Evolutionary conservation across 1,284 basidiomycete genomes (phyloP).

Genomic region (Trichosporon sp.): DNA sequence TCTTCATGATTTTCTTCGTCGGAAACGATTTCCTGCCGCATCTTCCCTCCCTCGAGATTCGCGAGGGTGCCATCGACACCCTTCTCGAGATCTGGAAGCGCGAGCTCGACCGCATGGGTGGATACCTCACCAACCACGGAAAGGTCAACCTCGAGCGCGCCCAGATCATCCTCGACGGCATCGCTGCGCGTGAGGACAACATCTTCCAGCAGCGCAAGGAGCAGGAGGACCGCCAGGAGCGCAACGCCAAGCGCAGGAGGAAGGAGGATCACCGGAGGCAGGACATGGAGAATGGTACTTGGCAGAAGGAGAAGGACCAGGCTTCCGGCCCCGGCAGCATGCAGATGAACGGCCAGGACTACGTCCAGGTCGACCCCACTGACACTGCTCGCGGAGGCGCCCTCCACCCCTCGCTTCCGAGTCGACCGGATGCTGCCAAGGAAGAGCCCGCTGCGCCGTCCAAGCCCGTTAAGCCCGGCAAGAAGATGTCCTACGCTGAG

Average conservation of each 20-base stretch:
- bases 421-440: conserved; percentile 68
- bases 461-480: conserved; percentile 27
- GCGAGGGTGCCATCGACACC: conserved; percentile 98
- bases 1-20: conserved; percentile 98
- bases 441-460: conserved; percentile 28
- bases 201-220: conserved; percentile 92
- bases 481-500: conserved; percentile 38
- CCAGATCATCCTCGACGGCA: conserved; percentile 91
- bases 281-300: conserved; percentile 44
- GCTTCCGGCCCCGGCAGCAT: conserved; percentile 38
- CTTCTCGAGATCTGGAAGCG: conserved; percentile 93
- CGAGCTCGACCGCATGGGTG: conserved; percentile 91
- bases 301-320: neutral
- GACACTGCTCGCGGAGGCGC: conserved; percentile 47
- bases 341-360: conserved; percentile 56
- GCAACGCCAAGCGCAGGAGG: conserved; percentile 82
- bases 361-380: conserved; percentile 50
- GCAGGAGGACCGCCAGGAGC: conserved; percentile 91
- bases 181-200: conserved; percentile 89
- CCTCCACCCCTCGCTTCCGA: conserved; percentile 62
- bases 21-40: conserved; percentile 99
- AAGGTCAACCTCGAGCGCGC: conserved; percentile 81
- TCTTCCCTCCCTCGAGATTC: conserved; percentile 94
- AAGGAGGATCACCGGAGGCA: conserved; percentile 68
- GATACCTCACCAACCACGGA: conserved; percentile 94